Evolutionary conservation across 768 basidiomycete genomes (phyloP), one percentile per base, ranked within the genome.

Genomic region (Pleurotus tuoliensis): DNA sequence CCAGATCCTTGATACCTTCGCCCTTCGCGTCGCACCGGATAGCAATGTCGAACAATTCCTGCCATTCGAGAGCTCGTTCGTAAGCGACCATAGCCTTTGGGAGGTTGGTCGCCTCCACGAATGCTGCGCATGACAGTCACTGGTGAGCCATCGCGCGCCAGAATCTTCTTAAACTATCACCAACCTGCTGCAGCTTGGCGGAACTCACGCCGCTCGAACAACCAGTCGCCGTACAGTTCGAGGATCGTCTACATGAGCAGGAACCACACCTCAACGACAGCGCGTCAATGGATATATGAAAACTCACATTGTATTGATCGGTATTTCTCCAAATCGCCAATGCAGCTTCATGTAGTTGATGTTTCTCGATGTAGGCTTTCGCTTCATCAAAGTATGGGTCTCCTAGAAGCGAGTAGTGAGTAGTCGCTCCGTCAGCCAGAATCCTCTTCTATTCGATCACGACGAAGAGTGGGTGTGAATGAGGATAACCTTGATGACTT

Each of bases 21-120:
- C 72, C 71, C 0, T 76, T 57, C 8, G 82, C 62, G 2, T 77
- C 71, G 47, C 81, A 76, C 24, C 75, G 76, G 18, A 81, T 63
- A 2, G 89, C 89, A 24, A 97, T 73, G 22, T 90, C 86, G 68
- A 99, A 98, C 0, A 97, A 75, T 61, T 95, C 93, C 64, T 89
- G 86, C 96, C 96, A 99, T 54, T 89, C 83, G 30, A 93, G 73
- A 0, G 90, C 89, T 56, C 86, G 88, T 69, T 98, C 95, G 63
- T 94, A 85, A 0, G 95, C 87, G 7, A 88, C 77, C 82, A 99
- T 86, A 1, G 95, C 92, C 58, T 92, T 94, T 4, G 76, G 66
- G 1, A 75, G 71, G 53, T 82, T 76, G 3, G 71, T 68, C 6
- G 90, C 92, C 60, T 92, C 82, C 0, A 81, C 69, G 71, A 94